Evolutionary conservation across 192 early-diverging fungal species (phyloP).

Genomic region (Backusella morwellensis): DNA sequence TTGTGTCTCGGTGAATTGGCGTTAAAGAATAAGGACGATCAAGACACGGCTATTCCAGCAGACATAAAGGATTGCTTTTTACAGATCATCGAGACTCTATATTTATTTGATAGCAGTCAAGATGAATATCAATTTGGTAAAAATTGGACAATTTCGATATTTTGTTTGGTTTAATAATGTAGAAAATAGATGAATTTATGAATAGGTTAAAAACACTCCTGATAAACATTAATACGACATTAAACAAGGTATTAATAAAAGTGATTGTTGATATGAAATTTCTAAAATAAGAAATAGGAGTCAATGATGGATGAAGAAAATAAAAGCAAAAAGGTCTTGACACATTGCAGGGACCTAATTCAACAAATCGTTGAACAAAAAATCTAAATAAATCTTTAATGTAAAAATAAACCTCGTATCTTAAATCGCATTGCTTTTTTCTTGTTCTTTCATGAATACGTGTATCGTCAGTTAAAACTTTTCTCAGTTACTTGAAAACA

Average conservation of each 20-base stretch:
- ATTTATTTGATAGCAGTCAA: not conserved
- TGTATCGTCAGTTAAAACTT: no score
- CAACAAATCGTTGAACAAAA: not conserved
- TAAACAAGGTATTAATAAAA: not conserved
- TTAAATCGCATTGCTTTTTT: no score
- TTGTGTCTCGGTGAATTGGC: not conserved
- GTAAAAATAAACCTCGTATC: no score
- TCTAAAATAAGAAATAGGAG: not conserved
- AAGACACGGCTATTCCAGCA: not conserved
- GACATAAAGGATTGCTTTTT: slow-evolving; percentile 2
- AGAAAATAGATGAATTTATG: not conserved
- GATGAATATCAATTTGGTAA: slow-evolving; percentile 3
- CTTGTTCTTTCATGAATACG: no score
- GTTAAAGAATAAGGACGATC: not conserved
- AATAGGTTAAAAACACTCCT: not conserved
- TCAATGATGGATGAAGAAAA: not conserved
- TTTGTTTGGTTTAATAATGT: not conserved
- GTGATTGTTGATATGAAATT: no score
- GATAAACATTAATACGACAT: not conserved
- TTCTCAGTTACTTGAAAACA: no score
- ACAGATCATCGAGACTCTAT: not conserved
- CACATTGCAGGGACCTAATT: not conserved
- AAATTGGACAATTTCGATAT: not conserved
- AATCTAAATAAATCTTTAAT: no score
- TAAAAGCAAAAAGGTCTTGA: not conserved